phyloP scores from a whole-genome alignment of 495 filamentous ascomycete genomes.

The Pseudevernia furfuracea region DNA sequence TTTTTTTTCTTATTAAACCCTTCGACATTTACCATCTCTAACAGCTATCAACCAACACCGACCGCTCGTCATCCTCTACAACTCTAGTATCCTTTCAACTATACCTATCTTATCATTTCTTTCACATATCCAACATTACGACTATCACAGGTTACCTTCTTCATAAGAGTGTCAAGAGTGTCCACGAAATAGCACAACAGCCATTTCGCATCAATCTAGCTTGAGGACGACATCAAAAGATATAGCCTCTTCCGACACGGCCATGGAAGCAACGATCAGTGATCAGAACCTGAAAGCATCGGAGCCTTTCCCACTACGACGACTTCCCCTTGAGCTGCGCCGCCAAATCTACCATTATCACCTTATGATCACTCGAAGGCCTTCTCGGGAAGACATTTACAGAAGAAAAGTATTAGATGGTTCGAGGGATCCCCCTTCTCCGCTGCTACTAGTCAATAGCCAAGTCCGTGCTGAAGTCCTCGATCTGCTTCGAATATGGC shows the following conservation, averaged over 20 bases:
- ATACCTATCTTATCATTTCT: not conserved
- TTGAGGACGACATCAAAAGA: not conserved
- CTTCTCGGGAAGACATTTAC: not conserved
- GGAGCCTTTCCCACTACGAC: not conserved
- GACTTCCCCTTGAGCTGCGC: conserved; percentile 8
- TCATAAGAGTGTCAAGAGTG: not conserved
- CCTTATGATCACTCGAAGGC: not conserved
- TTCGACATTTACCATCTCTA: not conserved
- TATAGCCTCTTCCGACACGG: not conserved
- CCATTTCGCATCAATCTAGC: not conserved
- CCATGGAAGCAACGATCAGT: not conserved
- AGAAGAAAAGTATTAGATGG: not conserved
- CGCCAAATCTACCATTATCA: not conserved
- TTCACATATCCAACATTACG: not conserved
- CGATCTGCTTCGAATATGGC: not conserved
- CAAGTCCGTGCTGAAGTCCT: conserved; percentile 10
- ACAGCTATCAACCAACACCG: not conserved
- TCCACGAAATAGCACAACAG: not conserved
- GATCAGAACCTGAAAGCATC: not conserved
- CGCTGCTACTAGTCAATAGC: conserved; percentile 9
- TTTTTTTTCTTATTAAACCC: not conserved
- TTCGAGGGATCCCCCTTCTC: conserved; percentile 9
- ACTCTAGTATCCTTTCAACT: not conserved
- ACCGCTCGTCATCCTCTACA: not conserved
- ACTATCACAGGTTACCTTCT: not conserved